Evolutionary conservation across 2,329 filamentous ascomycete genomes (phyloP), one percentile per base, ranked within the genome.

Genomic region (Cryphonectria nitschkei): DNA sequence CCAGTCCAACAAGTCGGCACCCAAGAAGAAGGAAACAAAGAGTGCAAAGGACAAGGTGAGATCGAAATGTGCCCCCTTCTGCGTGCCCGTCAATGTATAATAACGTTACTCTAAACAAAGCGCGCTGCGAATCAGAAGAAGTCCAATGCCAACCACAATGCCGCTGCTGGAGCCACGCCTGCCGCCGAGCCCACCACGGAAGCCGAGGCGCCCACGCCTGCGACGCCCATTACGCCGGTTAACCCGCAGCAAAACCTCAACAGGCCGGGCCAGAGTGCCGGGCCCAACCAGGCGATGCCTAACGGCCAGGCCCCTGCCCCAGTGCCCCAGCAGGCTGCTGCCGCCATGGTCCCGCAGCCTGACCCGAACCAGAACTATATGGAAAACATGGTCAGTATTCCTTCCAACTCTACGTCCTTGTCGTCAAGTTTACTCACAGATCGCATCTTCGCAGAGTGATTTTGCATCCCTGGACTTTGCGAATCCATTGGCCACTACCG

Each of bases 1-100:
- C 67, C 92, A 93, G 78, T 80, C 84, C 1, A 91, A 90, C 77
- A 95, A 95, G 83, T 81, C 91, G 4, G 90, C 88, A 46, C 91
- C 92, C 0, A 94, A 93, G 80, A 95, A 95, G 87, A 93, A 93
- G 84, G 89, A 90, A 43, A 83, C 82, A 6, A 91, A 91, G 80
- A 86, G 84, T 72, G 84, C 87, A 6, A 92, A 91, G 80, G 84
- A 82, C 70, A 93, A 93, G 89, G 91, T 93, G 87, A 82, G 83
- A 77, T 39, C 41, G 56, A 58, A 46, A 58, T 69, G 68, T 71
- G 66, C 60, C 70, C 67, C 73, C 61, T 66, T 69, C 61, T 70
- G 62, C 65, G 58, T 72, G 63, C 63, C 56, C 65, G 46, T 62
- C 52, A 46, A 29, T 72, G 68, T 73, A 19, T 73, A 56, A 29